phyloP scores from a whole-genome alignment of 164 flowering plant genomes.

The Santalum album region DNA sequence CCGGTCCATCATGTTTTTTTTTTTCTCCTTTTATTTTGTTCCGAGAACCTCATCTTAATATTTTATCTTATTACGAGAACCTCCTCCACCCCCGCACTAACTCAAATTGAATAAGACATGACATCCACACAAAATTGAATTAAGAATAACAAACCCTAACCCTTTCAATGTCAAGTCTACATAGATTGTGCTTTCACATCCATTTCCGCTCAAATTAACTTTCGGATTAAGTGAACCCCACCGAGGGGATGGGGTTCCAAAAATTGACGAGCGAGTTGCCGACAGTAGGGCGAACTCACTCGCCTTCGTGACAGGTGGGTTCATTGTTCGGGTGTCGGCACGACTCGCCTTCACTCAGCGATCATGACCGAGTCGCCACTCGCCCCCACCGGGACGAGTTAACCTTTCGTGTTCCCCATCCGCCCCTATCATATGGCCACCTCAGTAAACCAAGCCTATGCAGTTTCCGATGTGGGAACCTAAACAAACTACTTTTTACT shows the following conservation, averaged over 20 bases:
- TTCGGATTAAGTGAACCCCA: not conserved
- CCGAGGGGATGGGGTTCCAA: conserved; percentile 4
- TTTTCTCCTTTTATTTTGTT: too few relatives aligned
- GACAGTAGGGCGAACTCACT: conserved; percentile 13
- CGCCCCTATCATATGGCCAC: not conserved
- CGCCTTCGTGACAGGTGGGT: conserved; percentile 10
- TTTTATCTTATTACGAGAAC: too few relatives aligned
- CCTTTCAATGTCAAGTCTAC: too few relatives aligned
- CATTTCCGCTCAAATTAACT: too few relatives aligned
- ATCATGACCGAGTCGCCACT: conserved; percentile 14
- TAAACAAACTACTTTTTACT: too few relatives aligned
- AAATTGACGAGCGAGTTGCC: conserved; percentile 14
- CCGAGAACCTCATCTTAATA: too few relatives aligned
- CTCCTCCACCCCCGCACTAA: too few relatives aligned
- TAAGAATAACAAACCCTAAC: too few relatives aligned
- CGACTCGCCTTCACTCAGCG: conserved; percentile 17
- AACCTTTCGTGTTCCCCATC: not conserved
- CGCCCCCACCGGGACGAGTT: conserved; percentile 20
- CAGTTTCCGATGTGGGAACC: not conserved
- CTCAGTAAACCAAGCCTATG: not conserved
- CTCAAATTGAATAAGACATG: too few relatives aligned
- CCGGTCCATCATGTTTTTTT: too few relatives aligned
- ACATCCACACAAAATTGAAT: too few relatives aligned
- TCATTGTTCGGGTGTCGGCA: conserved; percentile 15
- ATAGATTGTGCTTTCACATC: too few relatives aligned